Percentiles rank a stretch among this genome's conserved stretches.
phyloP scores from a whole-genome alignment of 768 basidiomycete species.

The Symmetrospora coprosmae region DNA sequence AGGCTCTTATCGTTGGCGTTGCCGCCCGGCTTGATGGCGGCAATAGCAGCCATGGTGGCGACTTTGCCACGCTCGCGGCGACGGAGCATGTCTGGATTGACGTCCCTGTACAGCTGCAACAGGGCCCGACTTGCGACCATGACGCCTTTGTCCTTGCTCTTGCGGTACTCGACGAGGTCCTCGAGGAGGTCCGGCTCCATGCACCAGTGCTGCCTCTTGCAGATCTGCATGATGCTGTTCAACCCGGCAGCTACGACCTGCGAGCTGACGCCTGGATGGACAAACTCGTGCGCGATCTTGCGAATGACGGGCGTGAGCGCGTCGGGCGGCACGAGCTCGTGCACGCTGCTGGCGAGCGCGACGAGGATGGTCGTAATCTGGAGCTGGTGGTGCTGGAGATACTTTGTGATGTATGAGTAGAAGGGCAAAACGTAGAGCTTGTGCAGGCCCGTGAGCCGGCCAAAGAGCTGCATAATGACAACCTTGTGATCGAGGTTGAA shows the following conservation, averaged over 20 bases:
- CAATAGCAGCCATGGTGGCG: conserved; percentile 55
- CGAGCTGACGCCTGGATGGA: conserved; percentile 88
- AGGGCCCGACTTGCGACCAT: conserved; percentile 76
- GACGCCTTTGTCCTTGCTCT: conserved; percentile 86
- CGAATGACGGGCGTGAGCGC: conserved; percentile 71
- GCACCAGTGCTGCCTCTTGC: conserved; percentile 81
- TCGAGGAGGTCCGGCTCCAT: conserved; percentile 89
- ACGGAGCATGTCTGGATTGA: conserved; percentile 85
- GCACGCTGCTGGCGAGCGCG: conserved; percentile 81
- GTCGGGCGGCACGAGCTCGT: conserved; percentile 89
- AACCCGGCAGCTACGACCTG: conserved; percentile 95
- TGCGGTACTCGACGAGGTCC: conserved; percentile 85
- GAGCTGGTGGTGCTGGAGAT: conserved; percentile 79
- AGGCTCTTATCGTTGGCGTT: conserved; percentile 43
- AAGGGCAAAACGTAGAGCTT: conserved; percentile 85
- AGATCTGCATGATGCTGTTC: conserved; percentile 90
- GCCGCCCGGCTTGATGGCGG: conserved; percentile 27
- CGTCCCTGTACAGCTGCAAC: conserved; percentile 81
- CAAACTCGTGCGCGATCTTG: conserved; percentile 88
- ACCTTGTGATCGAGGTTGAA: conserved; percentile 95
- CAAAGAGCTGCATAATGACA: conserved; percentile 87
- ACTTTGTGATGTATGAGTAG: conserved; percentile 84
- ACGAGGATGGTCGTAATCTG: conserved; percentile 85
- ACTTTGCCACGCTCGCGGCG: conserved; percentile 82
- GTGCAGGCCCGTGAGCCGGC: conserved; percentile 81